Evolutionary conservation across 306 rosid species (phyloP), one percentile per base, ranked within the genome.

Genomic region (Carpinus viminea): DNA sequence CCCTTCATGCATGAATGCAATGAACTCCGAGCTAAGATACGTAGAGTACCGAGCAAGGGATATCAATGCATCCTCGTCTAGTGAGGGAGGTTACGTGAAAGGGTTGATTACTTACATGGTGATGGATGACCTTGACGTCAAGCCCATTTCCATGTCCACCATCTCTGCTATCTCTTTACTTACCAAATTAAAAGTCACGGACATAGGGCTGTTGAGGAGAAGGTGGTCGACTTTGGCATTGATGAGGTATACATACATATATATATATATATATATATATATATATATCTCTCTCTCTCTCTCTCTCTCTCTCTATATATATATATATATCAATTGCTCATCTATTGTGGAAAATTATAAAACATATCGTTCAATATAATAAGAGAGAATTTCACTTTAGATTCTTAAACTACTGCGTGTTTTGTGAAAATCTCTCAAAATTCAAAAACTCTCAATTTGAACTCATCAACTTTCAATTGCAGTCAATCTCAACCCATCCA

Each of bases 41-140:
- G 15, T 48, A 11, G 15, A 48, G 2, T 31, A 31, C 34, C 34
- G 34, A 57, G 26, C 57, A 11, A 11, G 6, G 7, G 10, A 31
- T 15, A 10, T 0, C 10, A 48, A 57, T 65, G 12, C 57, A 47
- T 70, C 13, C 18, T 12, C 38, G 2, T 16, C 17, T 4, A 13
- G n/a, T 15, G 76, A 8, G 36, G 74, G 75, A 26, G 81, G 83
- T 6, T 86, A 17, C 60, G 80, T 78, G 53, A 78, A 52, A 60
- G 87, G 70, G 3, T 31, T 31, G 16, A 82, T 31, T 31, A 31
- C 34, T 31, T 31, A 31, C 34, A 81, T 84, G 83, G 76, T 87
- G 3, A 81, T 72, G 84, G 88, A 87, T 74, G 72, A 87, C 38
- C 60, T 87, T 4, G 79, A 20, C 8, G 85, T 85, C 21, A 73